phyloP scores from a whole-genome alignment of 352 stramenopile genomes.

The Halophytophthora polymorphica region DNA sequence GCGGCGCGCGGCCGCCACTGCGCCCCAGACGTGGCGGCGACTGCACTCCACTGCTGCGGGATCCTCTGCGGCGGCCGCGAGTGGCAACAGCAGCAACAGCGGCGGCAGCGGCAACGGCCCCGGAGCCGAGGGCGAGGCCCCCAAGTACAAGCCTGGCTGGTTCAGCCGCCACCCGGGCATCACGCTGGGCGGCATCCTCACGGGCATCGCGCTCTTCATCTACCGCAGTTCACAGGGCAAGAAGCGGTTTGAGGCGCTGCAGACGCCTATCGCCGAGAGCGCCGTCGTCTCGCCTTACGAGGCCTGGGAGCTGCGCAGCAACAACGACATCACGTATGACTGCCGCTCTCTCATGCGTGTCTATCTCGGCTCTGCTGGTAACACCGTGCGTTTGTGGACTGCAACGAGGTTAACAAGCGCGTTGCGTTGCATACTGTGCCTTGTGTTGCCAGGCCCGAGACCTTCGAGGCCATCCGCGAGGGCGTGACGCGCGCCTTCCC shows the following conservation, averaged over 20 bases:
- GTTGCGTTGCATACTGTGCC: neutral
- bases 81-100: neutral
- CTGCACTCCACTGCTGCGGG: slow-evolving; percentile 13
- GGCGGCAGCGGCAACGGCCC: slow-evolving; percentile 1
- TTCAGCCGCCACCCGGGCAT: slow-evolving; percentile 86
- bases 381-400: neutral
- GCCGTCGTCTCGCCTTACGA: slow-evolving; percentile 84
- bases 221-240: slow-evolving; percentile 71
- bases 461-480: slow-evolving; percentile 46
- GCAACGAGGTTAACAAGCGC: neutral
- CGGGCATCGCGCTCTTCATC: slow-evolving; percentile 69
- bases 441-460: slow-evolving; percentile 31
- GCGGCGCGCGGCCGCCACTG: neutral
- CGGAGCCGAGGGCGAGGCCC: slow-evolving; percentile 33
- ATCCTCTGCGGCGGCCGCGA: slow-evolving; percentile 4
- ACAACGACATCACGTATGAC: slow-evolving; percentile 75
- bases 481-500: slow-evolving; percentile 57
- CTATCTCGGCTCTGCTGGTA: too few relatives aligned
- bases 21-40: neutral
- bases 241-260: slow-evolving; percentile 75
- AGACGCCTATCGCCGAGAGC: slow-evolving; percentile 66
- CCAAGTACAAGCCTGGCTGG: slow-evolving; percentile 82
- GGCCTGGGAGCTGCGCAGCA: slow-evolving; percentile 78
- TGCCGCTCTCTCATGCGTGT: neutral
- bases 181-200: slow-evolving; percentile 62